Conservation (phyloP, 345 rosid species). For the Sonneratia caseolaris region DNA sequence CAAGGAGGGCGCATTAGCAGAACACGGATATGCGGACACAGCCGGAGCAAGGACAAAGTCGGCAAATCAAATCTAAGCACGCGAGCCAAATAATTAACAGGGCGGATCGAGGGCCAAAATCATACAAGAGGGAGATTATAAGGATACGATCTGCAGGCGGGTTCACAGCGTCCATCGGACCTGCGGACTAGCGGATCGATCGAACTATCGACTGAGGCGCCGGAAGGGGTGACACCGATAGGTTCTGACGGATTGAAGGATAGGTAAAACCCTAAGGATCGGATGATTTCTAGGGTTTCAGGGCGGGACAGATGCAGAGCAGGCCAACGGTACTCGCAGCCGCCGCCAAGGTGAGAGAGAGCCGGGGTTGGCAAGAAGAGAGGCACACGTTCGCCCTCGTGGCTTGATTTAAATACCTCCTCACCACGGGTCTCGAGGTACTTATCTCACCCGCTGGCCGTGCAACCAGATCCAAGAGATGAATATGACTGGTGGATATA, state of each 20-base stretch:
- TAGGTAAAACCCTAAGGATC: not conserved
- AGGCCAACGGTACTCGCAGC: not conserved
- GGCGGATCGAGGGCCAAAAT: slow-evolving; percentile 7
- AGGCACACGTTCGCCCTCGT: not conserved
- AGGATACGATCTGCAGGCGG: slow-evolving; percentile 80
- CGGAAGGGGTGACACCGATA: not conserved
- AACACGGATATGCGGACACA: not conserved
- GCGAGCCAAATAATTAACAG: not conserved
- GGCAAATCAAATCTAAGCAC: not conserved
- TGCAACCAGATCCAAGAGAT: not conserved
- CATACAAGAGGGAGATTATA: not conserved
- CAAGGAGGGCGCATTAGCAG: not conserved
- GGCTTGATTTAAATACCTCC: not conserved
- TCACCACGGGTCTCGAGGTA: not conserved
- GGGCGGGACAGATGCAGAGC: not conserved
- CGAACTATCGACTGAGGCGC: not conserved
- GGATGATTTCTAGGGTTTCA: not conserved
- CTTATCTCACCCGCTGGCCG: not conserved
- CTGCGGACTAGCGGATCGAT: not conserved
- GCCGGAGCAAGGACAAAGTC: not conserved
- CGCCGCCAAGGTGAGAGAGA: not conserved
- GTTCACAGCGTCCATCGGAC: slow-evolving; percentile 58
- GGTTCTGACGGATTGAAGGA: not conserved
- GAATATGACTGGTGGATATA: no score
- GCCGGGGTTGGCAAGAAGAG: not conserved